phyloP scores from a whole-genome alignment of 176 grass and related monocot genomes.

The Oryza officinalis region DNA sequence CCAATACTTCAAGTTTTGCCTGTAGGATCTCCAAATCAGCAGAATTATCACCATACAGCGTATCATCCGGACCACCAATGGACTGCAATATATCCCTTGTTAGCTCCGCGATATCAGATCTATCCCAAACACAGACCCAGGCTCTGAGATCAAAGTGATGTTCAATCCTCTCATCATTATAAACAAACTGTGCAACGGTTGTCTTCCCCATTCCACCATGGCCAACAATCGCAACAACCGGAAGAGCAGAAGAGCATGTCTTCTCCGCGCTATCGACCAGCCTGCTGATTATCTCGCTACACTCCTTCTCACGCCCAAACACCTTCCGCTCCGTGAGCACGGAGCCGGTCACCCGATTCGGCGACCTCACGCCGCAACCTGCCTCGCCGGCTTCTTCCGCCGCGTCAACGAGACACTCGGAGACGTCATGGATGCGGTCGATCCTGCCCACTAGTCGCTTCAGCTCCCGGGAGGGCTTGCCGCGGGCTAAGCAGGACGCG shows the following conservation, averaged over 20 bases:
- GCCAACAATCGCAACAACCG: conserved; percentile 46
- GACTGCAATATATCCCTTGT: conserved; percentile 53
- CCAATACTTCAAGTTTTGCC: not conserved
- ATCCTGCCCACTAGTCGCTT: not conserved
- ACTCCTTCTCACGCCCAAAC: conserved; percentile 36
- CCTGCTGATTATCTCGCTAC: conserved; percentile 5
- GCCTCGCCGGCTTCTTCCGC: not conserved
- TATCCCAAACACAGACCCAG: conserved; percentile 52
- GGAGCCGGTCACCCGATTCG: conserved; percentile 43
- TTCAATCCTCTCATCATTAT: conserved; percentile 42
- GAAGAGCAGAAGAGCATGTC: not conserved
- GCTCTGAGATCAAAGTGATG: conserved; percentile 42
- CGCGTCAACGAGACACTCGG: not conserved
- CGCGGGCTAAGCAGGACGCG: no score
- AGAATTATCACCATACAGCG: not conserved
- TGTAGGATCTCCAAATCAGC: conserved; percentile 28
- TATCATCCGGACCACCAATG: conserved; percentile 10
- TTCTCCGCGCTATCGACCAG: conserved; percentile 1
- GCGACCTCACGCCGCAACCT: conserved; percentile 13
- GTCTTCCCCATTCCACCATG: conserved; percentile 65
- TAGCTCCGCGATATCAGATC: conserved; percentile 33
- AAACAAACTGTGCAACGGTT: conserved; percentile 51
- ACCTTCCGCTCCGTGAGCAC: conserved; percentile 32
- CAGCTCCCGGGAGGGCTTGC: not conserved
- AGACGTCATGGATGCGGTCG: conserved; percentile 9